Base-by-base conservation (phyloP, 2,329 filamentous ascomycete genomes). In the Didymella glomerata region DNA sequence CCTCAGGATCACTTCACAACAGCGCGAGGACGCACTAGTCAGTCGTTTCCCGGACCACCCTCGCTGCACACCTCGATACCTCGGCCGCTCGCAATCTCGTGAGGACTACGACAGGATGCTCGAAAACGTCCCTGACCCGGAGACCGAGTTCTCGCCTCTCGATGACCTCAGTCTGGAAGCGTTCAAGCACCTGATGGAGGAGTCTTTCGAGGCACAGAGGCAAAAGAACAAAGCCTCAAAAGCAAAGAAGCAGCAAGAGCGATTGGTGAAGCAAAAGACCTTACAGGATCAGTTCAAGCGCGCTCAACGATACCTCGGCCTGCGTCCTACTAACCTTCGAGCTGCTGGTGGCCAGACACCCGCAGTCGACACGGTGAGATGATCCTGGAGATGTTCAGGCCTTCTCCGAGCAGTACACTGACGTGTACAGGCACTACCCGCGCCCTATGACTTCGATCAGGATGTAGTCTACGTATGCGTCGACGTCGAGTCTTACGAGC, bases 401-500 rank as follows among this genome's bases (percentile, higher is more conserved):
- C 14, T 14, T n/a, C 13, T 8, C 13, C 14, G 3, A 11, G 2
- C 14, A 32, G 16, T 36, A 13, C 24, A 38, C 5, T 49, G 20
- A 18, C 41, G 2, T n/a, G 16, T 5, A 4, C 14, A 59, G 56
- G 27, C 68, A 64, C 22, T 42, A 7, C 62, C 67, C 20, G 50
- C 60, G 52, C 64, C 71, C 48, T 73, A 68, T 2, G 69, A 68
- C 0, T 67, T 87, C 38, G 77, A 85, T 70, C 67, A 83, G 42
- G 73, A 76, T n/a, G 66, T 80, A 0, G 82, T 96, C 8, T 90
- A 97, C 66, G 81, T 97, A 58, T 87, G 85, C 62, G 82, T 98
- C 44, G 95, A 99, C 68, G 81, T 95, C 30, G 95, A 99, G 76
- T 88, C 89, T 1, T 91, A 88, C 57, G 95, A 99, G 75, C 78